phyloP scores from a whole-genome alignment of 768 basidiomycete species.

The Suillus subaureus region DNA sequence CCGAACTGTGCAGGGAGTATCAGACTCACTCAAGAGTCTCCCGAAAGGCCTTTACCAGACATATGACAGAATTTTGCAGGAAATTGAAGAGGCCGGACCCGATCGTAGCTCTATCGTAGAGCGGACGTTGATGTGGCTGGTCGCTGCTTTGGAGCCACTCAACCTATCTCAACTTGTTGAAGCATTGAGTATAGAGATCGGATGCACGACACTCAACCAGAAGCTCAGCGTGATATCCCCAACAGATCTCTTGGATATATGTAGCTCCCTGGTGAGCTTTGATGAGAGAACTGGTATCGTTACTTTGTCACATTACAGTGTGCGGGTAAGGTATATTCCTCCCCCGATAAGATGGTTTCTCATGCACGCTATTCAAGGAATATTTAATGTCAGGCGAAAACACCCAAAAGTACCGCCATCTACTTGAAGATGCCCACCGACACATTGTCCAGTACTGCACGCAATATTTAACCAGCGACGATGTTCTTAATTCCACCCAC shows the following conservation, averaged over 20 bases:
- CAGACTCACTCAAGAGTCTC: conserved; percentile 18
- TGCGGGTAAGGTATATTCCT: conserved; percentile 17
- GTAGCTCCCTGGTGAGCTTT: conserved; percentile 19
- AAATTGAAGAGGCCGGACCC: conserved; percentile 8
- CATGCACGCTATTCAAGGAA: not conserved
- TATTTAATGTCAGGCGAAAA: not conserved
- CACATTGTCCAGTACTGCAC: not conserved
- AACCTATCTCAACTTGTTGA: conserved; percentile 16
- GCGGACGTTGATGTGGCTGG: conserved; percentile 21
- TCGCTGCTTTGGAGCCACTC: conserved; percentile 19
- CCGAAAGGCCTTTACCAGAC: conserved; percentile 23
- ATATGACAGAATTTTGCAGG: conserved; percentile 22
- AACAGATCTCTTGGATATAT: conserved; percentile 15
- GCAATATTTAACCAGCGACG: not conserved
- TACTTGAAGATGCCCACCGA: not conserved
- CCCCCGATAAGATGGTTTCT: not conserved
- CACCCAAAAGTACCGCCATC: not conserved
- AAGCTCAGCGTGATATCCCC: conserved; percentile 13
- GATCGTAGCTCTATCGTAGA: not conserved
- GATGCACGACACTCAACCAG: conserved; percentile 7
- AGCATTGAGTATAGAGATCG: conserved; percentile 16
- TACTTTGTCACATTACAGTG: conserved; percentile 25
- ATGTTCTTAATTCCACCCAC: not conserved
- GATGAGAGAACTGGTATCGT: conserved; percentile 14
- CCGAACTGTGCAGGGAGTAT: conserved; percentile 11